Evolutionary conservation across 768 basidiomycete genomes (phyloP).

Genomic region (Leccinum obscurum): DNA sequence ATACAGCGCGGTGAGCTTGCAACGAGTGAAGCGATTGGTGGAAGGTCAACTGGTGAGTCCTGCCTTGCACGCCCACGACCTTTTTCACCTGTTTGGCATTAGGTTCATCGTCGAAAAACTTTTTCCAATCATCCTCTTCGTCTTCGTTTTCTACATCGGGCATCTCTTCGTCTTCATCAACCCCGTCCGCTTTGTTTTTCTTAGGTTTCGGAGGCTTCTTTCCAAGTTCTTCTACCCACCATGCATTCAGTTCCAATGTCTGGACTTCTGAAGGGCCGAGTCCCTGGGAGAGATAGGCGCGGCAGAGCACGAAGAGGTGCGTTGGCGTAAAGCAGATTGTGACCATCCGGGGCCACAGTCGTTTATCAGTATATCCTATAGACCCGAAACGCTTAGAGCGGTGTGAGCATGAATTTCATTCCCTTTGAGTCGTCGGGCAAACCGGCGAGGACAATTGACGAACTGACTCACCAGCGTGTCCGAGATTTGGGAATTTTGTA

Average conservation of each 20-base stretch:
- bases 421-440: too few relatives aligned
- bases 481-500: too few relatives aligned
- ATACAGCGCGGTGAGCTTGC: constrained; percentile 75
- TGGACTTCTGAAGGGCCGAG: too few relatives aligned
- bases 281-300: too few relatives aligned
- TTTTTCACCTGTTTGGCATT: constrained; percentile 36
- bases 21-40: constrained; percentile 79
- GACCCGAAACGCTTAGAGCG: too few relatives aligned
- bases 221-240: constrained; percentile 76
- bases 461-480: too few relatives aligned
- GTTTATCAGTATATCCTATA: too few relatives aligned
- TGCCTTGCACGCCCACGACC: constrained; percentile 38
- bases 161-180: constrained; percentile 34
- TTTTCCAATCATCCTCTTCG: constrained; percentile 68
- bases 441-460: too few relatives aligned
- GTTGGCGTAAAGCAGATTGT: too few relatives aligned
- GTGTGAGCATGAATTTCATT: too few relatives aligned
- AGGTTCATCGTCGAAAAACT: constrained; percentile 75
- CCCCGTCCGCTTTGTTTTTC: constrained; percentile 41
- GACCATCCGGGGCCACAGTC: too few relatives aligned
- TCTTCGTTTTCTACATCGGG: constrained; percentile 40
- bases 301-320: too few relatives aligned
- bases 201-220: constrained; percentile 54
- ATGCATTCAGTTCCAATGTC: constrained; percentile 30
- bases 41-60: constrained; percentile 65